Evolutionary conservation across 352 stramenopile species (phyloP).

Genomic region (Pythium grandisporangium): DNA sequence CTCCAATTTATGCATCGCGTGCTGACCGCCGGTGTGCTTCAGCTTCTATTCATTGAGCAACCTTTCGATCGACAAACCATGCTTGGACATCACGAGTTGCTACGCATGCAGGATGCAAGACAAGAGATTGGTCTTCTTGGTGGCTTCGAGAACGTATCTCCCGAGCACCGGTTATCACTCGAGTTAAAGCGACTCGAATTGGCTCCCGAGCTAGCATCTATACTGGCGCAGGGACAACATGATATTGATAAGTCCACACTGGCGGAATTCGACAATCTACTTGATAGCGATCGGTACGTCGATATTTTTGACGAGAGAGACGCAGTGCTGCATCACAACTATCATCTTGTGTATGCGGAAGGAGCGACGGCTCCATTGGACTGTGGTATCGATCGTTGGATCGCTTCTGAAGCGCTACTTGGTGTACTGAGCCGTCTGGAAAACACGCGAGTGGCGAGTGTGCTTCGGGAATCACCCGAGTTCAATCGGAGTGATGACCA

Average conservation of each 20-base stretch:
- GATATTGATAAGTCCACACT: conserved; percentile 4
- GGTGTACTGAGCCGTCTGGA: conserved; percentile 8
- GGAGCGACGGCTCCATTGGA: conserved; percentile 35
- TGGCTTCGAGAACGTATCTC: conserved; percentile 62
- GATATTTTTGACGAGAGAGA: conserved; percentile 89
- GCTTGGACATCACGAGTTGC: conserved; percentile 14
- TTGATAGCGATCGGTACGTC: conserved; percentile 36
- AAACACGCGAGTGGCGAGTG: conserved; percentile 6
- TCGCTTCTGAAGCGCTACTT: conserved; percentile 39
- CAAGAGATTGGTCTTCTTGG: conserved; percentile 24
- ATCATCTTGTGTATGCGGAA: conserved; percentile 85
- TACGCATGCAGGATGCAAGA: conserved; percentile 24
- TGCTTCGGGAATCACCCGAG: conserved; percentile 14
- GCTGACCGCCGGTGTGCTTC: conserved; percentile 31
- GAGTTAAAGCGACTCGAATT: conserved; percentile 71
- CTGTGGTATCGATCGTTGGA: conserved; percentile 37
- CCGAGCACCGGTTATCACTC: conserved; percentile 84
- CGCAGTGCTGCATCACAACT: conserved; percentile 80
- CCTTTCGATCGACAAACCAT: conserved; percentile 58
- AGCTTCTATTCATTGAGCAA: conserved; percentile 38
- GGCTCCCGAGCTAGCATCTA: too few relatives aligned
- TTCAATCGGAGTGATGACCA: conserved; percentile 20
- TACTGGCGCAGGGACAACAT: too few relatives aligned
- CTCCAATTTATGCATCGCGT: conserved; percentile 51
- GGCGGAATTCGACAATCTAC: conserved; percentile 20